Evolutionary conservation across 164 flowering plant genomes (phyloP).

Genomic region (Tinospora cordifolia): DNA sequence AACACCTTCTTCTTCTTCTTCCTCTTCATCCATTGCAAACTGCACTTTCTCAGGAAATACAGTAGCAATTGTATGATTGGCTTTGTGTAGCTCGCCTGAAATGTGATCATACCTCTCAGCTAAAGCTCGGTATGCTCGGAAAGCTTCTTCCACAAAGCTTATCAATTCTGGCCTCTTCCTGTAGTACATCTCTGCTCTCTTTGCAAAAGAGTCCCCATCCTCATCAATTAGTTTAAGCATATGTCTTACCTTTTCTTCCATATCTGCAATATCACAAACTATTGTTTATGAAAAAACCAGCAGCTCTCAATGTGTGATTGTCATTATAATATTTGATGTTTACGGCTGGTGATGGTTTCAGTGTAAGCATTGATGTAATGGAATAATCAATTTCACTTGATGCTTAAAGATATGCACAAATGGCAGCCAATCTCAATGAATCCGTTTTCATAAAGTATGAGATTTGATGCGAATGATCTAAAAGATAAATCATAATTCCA

Average conservation of each 20-base stretch:
- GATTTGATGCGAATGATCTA: not conserved
- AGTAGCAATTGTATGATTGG: conserved; percentile 73
- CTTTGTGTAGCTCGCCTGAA: conserved; percentile 70
- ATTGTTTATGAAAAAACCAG: not conserved
- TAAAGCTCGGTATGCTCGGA: conserved; percentile 62
- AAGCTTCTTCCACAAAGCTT: conserved; percentile 63
- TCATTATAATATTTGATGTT: not conserved
- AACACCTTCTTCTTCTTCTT: conserved; percentile 31
- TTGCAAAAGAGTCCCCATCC: conserved; percentile 76
- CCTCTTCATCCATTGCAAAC: conserved; percentile 45
- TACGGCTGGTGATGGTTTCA: not conserved
- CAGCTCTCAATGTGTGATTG: not conserved
- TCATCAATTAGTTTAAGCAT: conserved; percentile 63
- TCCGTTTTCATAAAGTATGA: not conserved
- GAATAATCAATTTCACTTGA: not conserved
- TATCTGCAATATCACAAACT: conserved; percentile 36
- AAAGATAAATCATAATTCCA: no score
- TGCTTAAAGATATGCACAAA: no score
- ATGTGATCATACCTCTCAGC: conserved; percentile 83
- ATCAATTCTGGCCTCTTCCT: conserved; percentile 73
- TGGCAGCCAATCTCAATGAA: no score
- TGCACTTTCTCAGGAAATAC: conserved; percentile 68
- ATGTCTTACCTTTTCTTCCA: conserved; percentile 66
- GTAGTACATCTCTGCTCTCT: conserved; percentile 80
- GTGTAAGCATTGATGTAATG: not conserved